Conservation (phyloP, 2,329 filamentous ascomycete species). For the Aspergillus chevalieri region DNA sequence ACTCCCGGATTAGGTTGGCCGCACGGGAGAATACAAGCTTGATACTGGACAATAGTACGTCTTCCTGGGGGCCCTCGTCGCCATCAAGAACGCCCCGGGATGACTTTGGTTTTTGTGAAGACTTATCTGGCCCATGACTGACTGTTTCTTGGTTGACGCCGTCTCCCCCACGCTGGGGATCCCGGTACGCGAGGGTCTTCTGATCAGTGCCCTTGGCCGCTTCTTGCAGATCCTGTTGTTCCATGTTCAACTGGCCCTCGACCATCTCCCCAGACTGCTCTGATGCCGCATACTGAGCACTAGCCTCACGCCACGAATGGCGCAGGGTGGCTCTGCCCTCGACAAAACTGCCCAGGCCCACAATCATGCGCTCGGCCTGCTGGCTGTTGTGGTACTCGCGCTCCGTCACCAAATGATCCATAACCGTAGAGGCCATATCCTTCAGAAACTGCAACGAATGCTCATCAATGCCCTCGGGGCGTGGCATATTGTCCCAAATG, state of each 20-base stretch:
- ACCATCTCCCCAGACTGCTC: conserved; percentile 6
- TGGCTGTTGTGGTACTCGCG: conserved; percentile 47
- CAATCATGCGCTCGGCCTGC: conserved; percentile 52
- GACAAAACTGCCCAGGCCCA: conserved; percentile 48
- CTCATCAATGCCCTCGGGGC: conserved; percentile 15
- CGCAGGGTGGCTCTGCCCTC: conserved; percentile 37
- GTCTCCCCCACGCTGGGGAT: not conserved
- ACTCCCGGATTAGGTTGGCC: conserved; percentile 39
- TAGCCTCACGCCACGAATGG: conserved; percentile 16
- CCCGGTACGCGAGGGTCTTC: not conserved
- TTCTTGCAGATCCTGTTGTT: conserved; percentile 12
- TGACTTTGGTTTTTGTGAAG: not conserved
- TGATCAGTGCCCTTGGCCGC: not conserved
- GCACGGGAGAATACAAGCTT: conserved; percentile 39
- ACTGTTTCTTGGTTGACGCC: not conserved
- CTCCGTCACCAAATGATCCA: conserved; percentile 53
- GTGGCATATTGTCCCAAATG: conserved; percentile 50
- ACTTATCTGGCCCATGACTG: not conserved
- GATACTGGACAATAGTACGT: conserved; percentile 7
- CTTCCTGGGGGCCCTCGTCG: conserved; percentile 4
- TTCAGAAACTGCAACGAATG: conserved; percentile 50
- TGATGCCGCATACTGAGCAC: conserved; percentile 8
- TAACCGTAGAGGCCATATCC: conserved; percentile 51
- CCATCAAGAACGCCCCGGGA: not conserved
- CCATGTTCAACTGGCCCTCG: conserved; percentile 14